These are phyloP conservation scores for Bipolaris zeicola DNA, from an alignment of 2,329 filamentous ascomycete genomes.

Conservation along the genomic window DNA sequence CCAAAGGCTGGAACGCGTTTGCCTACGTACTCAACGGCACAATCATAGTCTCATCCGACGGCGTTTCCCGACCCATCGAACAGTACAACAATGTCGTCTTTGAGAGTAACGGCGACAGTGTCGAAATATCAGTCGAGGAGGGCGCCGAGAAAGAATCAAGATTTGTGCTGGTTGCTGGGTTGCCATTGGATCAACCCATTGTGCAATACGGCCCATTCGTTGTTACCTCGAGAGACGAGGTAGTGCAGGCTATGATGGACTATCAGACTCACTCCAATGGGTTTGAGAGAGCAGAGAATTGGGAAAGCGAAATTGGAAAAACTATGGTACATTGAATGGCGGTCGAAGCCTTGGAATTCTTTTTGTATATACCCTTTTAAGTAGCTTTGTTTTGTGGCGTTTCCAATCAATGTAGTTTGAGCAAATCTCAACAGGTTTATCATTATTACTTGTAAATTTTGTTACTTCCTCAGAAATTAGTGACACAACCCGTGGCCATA, in stretches of 20 bases:
- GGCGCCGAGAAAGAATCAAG: conserved; percentile 64
- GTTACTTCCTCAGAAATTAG: no score
- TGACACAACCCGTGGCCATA: no score
- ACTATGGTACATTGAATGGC: conserved; percentile 36
- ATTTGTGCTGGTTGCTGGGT: conserved; percentile 76
- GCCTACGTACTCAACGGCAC: conserved; percentile 81
- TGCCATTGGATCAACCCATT: conserved; percentile 56
- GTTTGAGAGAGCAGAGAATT: conserved; percentile 70
- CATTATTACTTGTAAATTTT: no score
- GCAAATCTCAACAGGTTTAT: no score
- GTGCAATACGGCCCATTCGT: conserved; percentile 51
- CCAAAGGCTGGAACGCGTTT: conserved; percentile 86
- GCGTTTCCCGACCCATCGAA: conserved; percentile 55
- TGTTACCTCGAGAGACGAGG: conserved; percentile 43
- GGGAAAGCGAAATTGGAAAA: conserved; percentile 72
- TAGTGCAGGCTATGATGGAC: conserved; percentile 47
- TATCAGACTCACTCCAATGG: conserved; percentile 46
- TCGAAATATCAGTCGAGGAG: conserved; percentile 71
- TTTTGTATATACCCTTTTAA: neutral
- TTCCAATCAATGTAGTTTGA: neutral
- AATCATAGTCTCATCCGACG: conserved; percentile 59
- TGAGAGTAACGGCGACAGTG: conserved; percentile 74
- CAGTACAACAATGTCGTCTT: conserved; percentile 92
- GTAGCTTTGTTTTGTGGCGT: neutral
- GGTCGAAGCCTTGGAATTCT: no score